Evolutionary conservation across 106 monocot genomes (phyloP), one percentile per base, ranked within the genome.

Genomic region (Platanthera guangdongensis): DNA sequence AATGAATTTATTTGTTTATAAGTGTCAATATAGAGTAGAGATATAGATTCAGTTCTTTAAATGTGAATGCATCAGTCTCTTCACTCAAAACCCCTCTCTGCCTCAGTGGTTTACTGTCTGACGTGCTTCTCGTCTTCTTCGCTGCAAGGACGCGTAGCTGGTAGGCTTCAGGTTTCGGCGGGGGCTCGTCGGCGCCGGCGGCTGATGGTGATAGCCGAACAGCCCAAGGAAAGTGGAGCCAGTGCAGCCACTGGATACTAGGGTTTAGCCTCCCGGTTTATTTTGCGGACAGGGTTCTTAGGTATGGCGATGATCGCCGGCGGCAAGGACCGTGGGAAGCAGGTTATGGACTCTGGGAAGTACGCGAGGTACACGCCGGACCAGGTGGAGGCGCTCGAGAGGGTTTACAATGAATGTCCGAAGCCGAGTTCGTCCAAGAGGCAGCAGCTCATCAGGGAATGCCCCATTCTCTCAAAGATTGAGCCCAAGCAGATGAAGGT

Each of bases 401-500:
- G 95, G 77, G 92, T 93, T 10, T 96, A 96, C 72, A 76, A 46
- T 45, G 95, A 96, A 83, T 93, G 95, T 78, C 95, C 95, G 6
- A 95, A 95, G 86, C 95, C 95, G 7, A 95, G 88, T 78, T 95
- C 92, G 21, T 76, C 86, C 52, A 70, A 92, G 49, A 62, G 95
- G 83, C 92, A 95, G 75, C 95, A 95, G 83, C 83, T 95, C 53
- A 92, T 95, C 71, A 74, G 92, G 78, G 95, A 95, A 73, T 95
- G 87, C 76, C 92, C 95, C 21, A 86, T 95, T 52, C 88, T 95
- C 46, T 71, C 83, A 21, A 95, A 95, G 71, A 95, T 95, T 76
- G 95, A 92, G 82, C 88, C 95, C 47, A 95, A 95, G 76, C 95
- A 95, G 90, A 95, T 95, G 78, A 95, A 95, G 73, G 95, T 95